phyloP scores from a whole-genome alignment of 2,329 filamentous ascomycete genomes.

The Biscogniauxia sp. region DNA sequence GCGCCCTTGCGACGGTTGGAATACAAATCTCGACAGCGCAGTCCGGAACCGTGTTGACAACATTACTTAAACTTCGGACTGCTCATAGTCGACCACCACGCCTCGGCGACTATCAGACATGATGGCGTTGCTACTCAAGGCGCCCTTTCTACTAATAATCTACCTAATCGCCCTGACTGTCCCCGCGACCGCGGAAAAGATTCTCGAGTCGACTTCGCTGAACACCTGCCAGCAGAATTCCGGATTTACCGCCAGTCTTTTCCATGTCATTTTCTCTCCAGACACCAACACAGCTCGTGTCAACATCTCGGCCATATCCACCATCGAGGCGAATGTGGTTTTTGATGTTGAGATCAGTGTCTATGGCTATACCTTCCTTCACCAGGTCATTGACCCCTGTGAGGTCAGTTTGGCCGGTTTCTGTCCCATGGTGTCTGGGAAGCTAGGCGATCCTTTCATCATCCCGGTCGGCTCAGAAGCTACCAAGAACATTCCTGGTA shows the following conservation, averaged over 20 bases:
- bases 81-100: not conserved
- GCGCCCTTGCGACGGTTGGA: not conserved
- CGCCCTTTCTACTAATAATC: constrained; percentile 12
- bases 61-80: not conserved
- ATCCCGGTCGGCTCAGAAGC: constrained; percentile 55
- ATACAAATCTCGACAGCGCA: not conserved
- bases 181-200: constrained; percentile 22
- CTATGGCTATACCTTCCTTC: constrained; percentile 69
- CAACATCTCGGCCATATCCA: constrained; percentile 69
- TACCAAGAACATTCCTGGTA: constrained; percentile 68
- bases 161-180: constrained; percentile 24
- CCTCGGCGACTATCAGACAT: not conserved
- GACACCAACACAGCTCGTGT: constrained; percentile 63
- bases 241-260: constrained; percentile 74
- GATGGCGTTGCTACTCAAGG: constrained; percentile 2
- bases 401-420: constrained; percentile 60
- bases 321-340: constrained; percentile 70
- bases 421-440: constrained; percentile 78
- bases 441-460: constrained; percentile 54
- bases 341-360: constrained; percentile 69
- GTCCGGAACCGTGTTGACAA: not conserved
- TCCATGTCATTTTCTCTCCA: constrained; percentile 71
- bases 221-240: constrained; percentile 74
- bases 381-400: constrained; percentile 68
- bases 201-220: constrained; percentile 54